Evolutionary conservation across 331 rosid species (phyloP), one percentile per base, ranked within the genome.

Genomic region (Prunus yedoensis): DNA sequence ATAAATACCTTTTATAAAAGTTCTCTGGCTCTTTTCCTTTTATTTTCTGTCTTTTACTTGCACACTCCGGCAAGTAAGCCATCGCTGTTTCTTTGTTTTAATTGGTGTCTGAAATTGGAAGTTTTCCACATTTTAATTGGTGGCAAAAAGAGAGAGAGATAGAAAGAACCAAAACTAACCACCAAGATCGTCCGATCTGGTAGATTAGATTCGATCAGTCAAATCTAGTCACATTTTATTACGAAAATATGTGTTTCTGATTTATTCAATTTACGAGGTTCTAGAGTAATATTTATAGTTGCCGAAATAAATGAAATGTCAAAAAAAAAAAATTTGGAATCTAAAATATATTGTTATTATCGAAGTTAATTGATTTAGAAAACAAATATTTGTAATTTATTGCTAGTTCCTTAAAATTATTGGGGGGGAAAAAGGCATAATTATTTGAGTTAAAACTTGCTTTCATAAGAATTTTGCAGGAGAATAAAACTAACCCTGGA

Each of bases 31-130:
- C 74, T 32, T 63, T 79, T 41, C 5, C 30, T 59, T 68, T 64
- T 28, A 16, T 45, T 46, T 77, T 46, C 9, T 79, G 70, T 4
- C 10, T 12, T 43, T 73, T 86, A 46, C 50, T 86, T 80, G 56
- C 76, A 66, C 90, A 76, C 76, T 60, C 77, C 66, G 71, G 56
- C 85, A 83, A 85, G 92, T 72, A 71, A 87, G 46, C 86, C 53
- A 78, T 72, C 76, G 58, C 65, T 51, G 9, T 49, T 35, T 6
- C 9, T 38, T 38, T 38, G 43, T 38, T 6, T 38, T 32, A 5
- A 11, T 60, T 18, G 1, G 67, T 54, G 78, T 46, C 46, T 70
- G 23, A 86, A 76, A 66, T 75, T 46, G 81, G 78, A 71, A 78
- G 79, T 21, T 84, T 80, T 74, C 77, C 68, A 70, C 56, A 1